Evolutionary conservation across 2,329 filamentous ascomycete species (phyloP), one percentile per base, ranked within the genome.

Genomic region (Pseudocercospora macadamiae): DNA sequence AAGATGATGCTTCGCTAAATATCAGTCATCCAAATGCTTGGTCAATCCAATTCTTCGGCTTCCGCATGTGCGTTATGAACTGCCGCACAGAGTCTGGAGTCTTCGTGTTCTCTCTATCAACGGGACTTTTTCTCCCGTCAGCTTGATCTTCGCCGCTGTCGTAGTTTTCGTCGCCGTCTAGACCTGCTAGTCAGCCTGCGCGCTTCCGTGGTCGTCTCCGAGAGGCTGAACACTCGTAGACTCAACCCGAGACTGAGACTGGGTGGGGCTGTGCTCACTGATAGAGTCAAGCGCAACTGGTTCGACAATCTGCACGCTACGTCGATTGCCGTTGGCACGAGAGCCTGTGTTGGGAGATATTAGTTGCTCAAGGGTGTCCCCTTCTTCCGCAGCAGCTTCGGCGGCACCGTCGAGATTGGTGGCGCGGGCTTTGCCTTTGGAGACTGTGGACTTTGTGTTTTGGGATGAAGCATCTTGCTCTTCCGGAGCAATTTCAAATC

Each of bases 231-330:
- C 45, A 49, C 45, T 49, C 45, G 45, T 28, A 32, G 45, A 49
- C n/a, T 8, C 7, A 10, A 26, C n/a, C 21, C 45, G 23, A 30
- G 45, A 49, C 26, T 49, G 45, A 7, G 16, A 49, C 45, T 49
- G 45, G 45, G n/a, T 3, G 45, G 45, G 45, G 18, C 45, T 49
- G 45, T 61, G 54, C 62, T 64, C 62, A 64, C 62, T 60, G 51
- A 51, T 42, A 54, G 42, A 51, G 26, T 54, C 54, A 36, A 57
- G 55, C 23, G 64, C 55, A 9, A 64, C 62, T 18, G 64, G 62
- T 28, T 66, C 64, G 26, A 63, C 57, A 39, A 66, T 61, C 47
- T 66, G 64, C 30, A 64, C 64, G 32, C 62, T 64, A 28, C 62
- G 64, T 39, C 62, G 57, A 30, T 55, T 25, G 37, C 57, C 60